A percentile compares a stretch with the other conserved stretches of the same genome.
Evolutionary conservation across 2,329 filamentous ascomycete species (phyloP).

Genomic region (Penicillium vulpinum): DNA sequence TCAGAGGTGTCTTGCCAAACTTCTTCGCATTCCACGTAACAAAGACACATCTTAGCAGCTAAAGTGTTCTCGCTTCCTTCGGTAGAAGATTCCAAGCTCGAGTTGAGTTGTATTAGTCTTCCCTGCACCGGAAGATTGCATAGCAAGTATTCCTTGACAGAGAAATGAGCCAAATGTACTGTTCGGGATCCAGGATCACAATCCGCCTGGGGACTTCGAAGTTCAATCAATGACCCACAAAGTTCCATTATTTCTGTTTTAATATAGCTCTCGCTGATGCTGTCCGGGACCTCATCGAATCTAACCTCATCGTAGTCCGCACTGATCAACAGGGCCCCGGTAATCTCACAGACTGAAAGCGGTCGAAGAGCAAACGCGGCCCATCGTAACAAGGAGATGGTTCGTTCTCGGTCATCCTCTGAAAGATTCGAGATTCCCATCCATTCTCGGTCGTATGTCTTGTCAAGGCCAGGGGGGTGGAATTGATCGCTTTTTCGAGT

Average conservation of each 20-base stretch:
- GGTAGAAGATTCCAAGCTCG: background rate
- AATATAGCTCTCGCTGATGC: slow-evolving; percentile 6
- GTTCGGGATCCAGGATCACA: background rate
- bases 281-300: background rate
- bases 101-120: background rate
- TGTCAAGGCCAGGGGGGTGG: slow-evolving; percentile 4
- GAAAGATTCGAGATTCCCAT: background rate
- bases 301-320: background rate
- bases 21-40: background rate
- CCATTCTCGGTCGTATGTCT: slow-evolving; percentile 8
- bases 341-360: slow-evolving; percentile 3
- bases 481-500: slow-evolving; percentile 3
- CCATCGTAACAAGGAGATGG: slow-evolving; percentile 7
- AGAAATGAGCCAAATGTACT: slow-evolving; percentile 11
- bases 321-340: background rate
- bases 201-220: background rate
- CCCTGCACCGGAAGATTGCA: background rate
- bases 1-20: background rate
- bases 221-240: slow-evolving; percentile 8
- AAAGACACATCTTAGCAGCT: slow-evolving; percentile 1
- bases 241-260: background rate
- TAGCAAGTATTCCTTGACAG: slow-evolving; percentile 10
- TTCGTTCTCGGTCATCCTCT: background rate
- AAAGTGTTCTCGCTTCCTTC: background rate
- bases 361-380: slow-evolving; percentile 6